Conservation (phyloP, 2,329 filamentous ascomycete genomes). For the Parastagonospora avenae region DNA sequence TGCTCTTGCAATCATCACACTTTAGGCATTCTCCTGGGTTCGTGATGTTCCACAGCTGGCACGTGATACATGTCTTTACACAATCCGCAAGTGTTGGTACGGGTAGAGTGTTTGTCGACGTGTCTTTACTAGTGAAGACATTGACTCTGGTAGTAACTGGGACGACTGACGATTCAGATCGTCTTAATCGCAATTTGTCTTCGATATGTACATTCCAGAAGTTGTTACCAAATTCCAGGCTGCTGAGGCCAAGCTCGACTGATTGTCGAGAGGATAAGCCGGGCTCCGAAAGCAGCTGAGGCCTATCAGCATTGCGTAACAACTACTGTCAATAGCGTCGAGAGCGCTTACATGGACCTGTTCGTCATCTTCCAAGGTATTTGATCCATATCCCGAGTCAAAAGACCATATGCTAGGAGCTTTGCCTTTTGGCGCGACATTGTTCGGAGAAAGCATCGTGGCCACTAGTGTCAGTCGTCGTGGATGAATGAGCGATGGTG, state of each 20-base stretch:
- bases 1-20: conserved; percentile 28
- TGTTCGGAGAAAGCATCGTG: conserved; percentile 32
- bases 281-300: conserved; percentile 5
- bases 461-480: background rate
- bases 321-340: background rate
- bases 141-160: conserved; percentile 26
- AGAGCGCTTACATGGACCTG: conserved; percentile 5
- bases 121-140: conserved; percentile 25
- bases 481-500: background rate
- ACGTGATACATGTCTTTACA: conserved; percentile 21
- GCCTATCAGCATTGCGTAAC: conserved; percentile 6
- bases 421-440: conserved; percentile 20
- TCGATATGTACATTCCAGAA: conserved; percentile 16
- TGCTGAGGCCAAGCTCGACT: conserved; percentile 6
- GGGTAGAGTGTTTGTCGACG: conserved; percentile 11
- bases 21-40: conserved; percentile 24
- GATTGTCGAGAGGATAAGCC: background rate
- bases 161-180: conserved; percentile 14
- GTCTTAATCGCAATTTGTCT: conserved; percentile 9
- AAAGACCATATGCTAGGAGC: conserved; percentile 38
- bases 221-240: background rate
- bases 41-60: conserved; percentile 30
- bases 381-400: conserved; percentile 42
- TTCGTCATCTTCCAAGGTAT: conserved; percentile 21
- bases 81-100: conserved; percentile 10